These are phyloP conservation scores for Suzukiozyma palmioleophila DNA, from an alignment of 1,139 yeast genomes.

Conservation along the genomic window DNA sequence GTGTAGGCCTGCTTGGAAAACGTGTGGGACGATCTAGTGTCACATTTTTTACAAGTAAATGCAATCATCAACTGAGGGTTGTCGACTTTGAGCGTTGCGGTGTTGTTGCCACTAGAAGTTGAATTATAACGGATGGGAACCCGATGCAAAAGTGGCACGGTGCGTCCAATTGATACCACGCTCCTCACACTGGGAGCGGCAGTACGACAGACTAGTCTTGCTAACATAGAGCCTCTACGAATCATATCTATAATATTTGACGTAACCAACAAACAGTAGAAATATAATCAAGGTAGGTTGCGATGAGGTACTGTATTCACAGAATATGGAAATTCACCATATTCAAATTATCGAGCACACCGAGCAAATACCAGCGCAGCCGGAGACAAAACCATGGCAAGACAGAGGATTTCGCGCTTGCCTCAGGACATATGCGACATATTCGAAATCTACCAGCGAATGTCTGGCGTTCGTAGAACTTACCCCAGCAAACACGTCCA, in stretches of 20 bases:
- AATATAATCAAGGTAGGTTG: not conserved
- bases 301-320: conserved; percentile 1
- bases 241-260: not conserved
- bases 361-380: not conserved
- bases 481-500: conserved; percentile 10
- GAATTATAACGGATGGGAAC: not conserved
- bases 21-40: conserved; percentile 76
- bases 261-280: not conserved
- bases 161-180: not conserved
- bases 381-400: conserved; percentile 7
- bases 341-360: not conserved
- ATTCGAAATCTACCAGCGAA: conserved; percentile 10
- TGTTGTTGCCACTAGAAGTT: conserved; percentile 5
- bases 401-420: conserved; percentile 8
- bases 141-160: not conserved
- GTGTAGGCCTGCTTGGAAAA: conserved; percentile 90
- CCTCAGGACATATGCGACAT: conserved; percentile 9
- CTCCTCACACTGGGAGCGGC: not conserved
- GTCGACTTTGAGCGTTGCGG: conserved; percentile 38
- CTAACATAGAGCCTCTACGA: not conserved
- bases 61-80: conserved; percentile 81
- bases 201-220: not conserved
- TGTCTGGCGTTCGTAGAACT: conserved; percentile 8
- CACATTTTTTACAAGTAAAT: conserved; percentile 88
- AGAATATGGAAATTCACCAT: not conserved